These are phyloP conservation scores for Tanacetum coccineum DNA, from an alignment of 129 eudicot species.

Conservation along the genomic window DNA sequence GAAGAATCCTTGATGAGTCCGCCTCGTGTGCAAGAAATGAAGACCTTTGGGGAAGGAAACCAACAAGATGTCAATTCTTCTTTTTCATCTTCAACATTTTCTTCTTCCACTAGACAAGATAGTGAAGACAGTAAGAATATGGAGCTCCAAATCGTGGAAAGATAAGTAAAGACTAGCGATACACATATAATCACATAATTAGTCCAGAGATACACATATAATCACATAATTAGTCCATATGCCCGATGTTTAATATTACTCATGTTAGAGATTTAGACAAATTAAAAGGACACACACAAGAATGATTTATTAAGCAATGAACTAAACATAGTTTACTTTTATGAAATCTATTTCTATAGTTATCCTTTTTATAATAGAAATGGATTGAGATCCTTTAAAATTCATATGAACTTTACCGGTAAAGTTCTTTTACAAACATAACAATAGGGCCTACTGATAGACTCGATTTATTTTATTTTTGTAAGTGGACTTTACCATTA, in stretches of 20 bases:
- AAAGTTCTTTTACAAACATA: too few species aligned
- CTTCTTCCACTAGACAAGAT: constrained; percentile 25
- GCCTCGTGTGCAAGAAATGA: constrained; percentile 72
- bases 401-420: too few species aligned
- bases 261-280: too few species aligned
- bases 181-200: neutral
- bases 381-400: too few species aligned
- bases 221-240: neutral
- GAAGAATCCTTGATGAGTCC: constrained; percentile 42
- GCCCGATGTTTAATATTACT: too few species aligned
- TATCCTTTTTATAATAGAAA: too few species aligned
- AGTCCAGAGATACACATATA: neutral
- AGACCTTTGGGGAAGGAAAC: constrained; percentile 8
- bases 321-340: neutral
- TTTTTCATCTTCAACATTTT: constrained; percentile 38
- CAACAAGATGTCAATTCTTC: constrained; percentile 18
- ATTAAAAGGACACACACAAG: too few species aligned
- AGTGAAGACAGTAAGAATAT: constrained; percentile 21
- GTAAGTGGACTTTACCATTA: too few species aligned
- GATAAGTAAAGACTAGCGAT: constrained; percentile 8
- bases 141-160: constrained; percentile 34
- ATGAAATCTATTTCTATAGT: neutral
- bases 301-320: neutral
- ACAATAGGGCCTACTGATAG: too few species aligned
- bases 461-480: too few species aligned